Conservation (phyloP, 371 early-diverging fungal genomes). For the Fennellomyces sp. region DNA sequence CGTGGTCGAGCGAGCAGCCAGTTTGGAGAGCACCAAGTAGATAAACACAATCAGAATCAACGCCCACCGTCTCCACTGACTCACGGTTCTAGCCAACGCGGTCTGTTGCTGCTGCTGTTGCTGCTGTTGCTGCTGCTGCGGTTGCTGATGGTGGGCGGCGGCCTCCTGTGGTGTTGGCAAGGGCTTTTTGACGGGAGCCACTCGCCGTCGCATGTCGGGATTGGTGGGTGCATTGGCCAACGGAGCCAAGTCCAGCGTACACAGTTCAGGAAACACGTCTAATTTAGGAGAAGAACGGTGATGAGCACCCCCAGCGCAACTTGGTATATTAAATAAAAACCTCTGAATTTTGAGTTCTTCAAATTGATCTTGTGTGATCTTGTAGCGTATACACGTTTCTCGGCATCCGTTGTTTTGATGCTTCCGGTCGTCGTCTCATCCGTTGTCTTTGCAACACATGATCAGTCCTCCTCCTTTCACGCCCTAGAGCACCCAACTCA, state of each 20-base stretch:
- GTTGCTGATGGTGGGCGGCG: slow-evolving; percentile 21
- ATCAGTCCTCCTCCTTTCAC: neutral
- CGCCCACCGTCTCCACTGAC: slow-evolving; percentile 61
- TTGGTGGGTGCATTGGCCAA: slow-evolving; percentile 35
- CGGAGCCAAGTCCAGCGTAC: slow-evolving; percentile 56
- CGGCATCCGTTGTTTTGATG: slow-evolving; percentile 75
- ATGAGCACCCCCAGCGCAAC: no score
- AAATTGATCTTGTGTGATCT: slow-evolving; percentile 84
- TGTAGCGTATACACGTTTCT: slow-evolving; percentile 77
- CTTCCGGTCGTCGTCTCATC: slow-evolving; percentile 94
- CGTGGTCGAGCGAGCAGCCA: slow-evolving; percentile 38
- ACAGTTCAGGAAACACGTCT: slow-evolving; percentile 83
- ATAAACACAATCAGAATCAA: slow-evolving; percentile 57
- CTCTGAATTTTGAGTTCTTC: slow-evolving; percentile 73
- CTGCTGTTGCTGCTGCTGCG: slow-evolving; percentile 28
- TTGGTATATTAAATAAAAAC: no score
- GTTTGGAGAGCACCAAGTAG: slow-evolving; percentile 49
- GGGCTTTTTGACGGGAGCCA: slow-evolving; percentile 2
- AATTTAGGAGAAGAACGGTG: slow-evolving; percentile 3
- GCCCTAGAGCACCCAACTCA: slow-evolving; percentile 40
- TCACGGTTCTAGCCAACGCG: slow-evolving; percentile 31
- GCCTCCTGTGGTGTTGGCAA: neutral
- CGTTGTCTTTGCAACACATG: slow-evolving; percentile 47
- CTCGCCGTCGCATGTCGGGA: slow-evolving; percentile 13
- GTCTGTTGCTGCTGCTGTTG: slow-evolving; percentile 28